Evolutionary conservation across 345 rosid species (phyloP), one percentile per base, ranked within the genome.

Genomic region (Salix viminalis): DNA sequence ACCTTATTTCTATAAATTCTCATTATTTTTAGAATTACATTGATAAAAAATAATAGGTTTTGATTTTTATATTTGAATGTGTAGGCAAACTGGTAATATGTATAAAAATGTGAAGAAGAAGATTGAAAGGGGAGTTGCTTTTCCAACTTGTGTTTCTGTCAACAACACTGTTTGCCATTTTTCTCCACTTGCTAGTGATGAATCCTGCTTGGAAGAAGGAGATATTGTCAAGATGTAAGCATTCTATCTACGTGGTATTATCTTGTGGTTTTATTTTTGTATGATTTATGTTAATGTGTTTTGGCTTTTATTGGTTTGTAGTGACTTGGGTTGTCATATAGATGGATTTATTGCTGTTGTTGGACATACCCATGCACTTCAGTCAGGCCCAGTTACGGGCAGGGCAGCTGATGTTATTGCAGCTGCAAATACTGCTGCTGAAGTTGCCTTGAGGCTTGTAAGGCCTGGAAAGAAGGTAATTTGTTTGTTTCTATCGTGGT

Each of bases 301-400:
- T 41, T 5, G 11, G 54, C 76, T 77, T 64, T 79, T 60, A 2
- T 54, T 39, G 15, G 30, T 24, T 62, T 84, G 71, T 85, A 94
- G 98, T 78, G 98, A 96, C 76, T 79, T 96, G 95, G 99, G 99
- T 28, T 94, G 97, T 69, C 99, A 96, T 76, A 94, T 96, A 65
- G 97, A 94, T 84, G 99, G 99, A n/a, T 92, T 96, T 79, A 94
- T 96, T 84, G 98, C 98, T 28, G 89, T 93, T 23, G 97, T 93
- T 78, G 99, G 85, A 2, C 98, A 92, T 67, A 96, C 97, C 0
- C 95, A 91, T 89, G 95, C 87, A 79, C 78, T 94, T 74, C 97
- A 90, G 78, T 89, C 80, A 37, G 97, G 97, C 2, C 87, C 93
- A 2, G 71, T 94, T 39, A 89, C 61, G 8, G 97, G 97, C 46